Conservation (phyloP, 1,284 basidiomycete species). For the Ceratorhiza oryzae-sativae region DNA sequence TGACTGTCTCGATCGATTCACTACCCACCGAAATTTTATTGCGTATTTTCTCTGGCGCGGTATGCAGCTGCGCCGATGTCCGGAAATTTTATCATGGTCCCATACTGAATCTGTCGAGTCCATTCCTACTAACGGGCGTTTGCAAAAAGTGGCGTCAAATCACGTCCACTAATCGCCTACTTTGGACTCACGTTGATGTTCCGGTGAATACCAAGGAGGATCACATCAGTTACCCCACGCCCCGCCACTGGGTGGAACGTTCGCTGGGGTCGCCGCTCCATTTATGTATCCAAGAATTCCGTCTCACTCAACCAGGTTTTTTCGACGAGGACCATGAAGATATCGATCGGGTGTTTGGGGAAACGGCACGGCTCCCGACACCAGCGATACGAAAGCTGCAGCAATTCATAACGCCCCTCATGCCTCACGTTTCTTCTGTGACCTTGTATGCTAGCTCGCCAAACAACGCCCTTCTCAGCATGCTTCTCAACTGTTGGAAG, state of each 20-base stretch:
- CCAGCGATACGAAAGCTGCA: neutral
- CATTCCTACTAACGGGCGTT: neutral
- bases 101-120: neutral
- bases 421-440: neutral
- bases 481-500: neutral
- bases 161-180: neutral
- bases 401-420: neutral
- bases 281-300: neutral
- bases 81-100: neutral
- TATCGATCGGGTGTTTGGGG: neutral
- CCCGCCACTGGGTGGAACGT: neutral
- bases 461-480: neutral
- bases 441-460: neutral
- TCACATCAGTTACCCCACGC: neutral
- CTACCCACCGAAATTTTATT: neutral
- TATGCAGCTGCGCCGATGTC: neutral
- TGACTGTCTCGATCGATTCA: neutral
- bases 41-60: neutral
- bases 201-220: neutral
- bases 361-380: neutral
- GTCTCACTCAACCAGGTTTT: neutral
- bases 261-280: neutral
- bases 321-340: neutral
- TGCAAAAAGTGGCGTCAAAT: neutral
- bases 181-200: constrained; percentile 18